phyloP scores from a whole-genome alignment of 306 rosid species.

The Trifolium subterraneum region DNA sequence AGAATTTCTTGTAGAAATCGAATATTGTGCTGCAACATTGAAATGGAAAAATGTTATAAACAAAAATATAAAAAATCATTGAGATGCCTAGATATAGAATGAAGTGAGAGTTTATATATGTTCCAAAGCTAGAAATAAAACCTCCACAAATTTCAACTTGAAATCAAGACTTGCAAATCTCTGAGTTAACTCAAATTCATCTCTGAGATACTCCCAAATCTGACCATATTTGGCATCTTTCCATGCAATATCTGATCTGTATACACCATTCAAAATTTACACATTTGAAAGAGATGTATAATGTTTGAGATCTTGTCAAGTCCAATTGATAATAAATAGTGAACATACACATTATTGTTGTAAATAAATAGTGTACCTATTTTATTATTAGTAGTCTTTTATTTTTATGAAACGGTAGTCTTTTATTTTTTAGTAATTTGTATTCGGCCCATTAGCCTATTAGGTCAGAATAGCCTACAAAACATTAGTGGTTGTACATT shows the following conservation, averaged over 20 bases:
- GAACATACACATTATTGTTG: too few species aligned
- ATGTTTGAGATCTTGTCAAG: neutral
- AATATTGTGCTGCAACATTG: conserved; percentile 79
- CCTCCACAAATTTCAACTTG: conserved; percentile 99
- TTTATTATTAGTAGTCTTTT: too few species aligned
- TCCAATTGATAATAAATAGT: conserved; percentile 5
- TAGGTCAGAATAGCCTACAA: too few species aligned
- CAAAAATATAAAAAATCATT: neutral
- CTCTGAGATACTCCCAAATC: conserved; percentile 98
- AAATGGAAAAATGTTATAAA: neutral
- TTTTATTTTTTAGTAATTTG: too few species aligned
- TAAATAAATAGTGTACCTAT: too few species aligned
- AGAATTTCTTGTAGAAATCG: conserved; percentile 97
- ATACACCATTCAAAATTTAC: conserved; percentile 33
- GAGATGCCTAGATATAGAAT: neutral
- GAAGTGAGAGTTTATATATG: neutral
- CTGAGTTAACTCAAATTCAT: conserved; percentile 92
- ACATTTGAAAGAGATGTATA: neutral
- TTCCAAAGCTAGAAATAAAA: conserved; percentile 27
- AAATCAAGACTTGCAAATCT: conserved; percentile 96
- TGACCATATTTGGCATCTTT: conserved; percentile 99
- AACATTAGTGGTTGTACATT: too few species aligned
- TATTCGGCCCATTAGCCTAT: too few species aligned
- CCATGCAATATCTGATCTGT: conserved; percentile 99
- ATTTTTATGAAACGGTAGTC: too few species aligned